Conservation (phyloP, 371 early-diverging fungal species). For the Syncephalastrum racemosum region DNA sequence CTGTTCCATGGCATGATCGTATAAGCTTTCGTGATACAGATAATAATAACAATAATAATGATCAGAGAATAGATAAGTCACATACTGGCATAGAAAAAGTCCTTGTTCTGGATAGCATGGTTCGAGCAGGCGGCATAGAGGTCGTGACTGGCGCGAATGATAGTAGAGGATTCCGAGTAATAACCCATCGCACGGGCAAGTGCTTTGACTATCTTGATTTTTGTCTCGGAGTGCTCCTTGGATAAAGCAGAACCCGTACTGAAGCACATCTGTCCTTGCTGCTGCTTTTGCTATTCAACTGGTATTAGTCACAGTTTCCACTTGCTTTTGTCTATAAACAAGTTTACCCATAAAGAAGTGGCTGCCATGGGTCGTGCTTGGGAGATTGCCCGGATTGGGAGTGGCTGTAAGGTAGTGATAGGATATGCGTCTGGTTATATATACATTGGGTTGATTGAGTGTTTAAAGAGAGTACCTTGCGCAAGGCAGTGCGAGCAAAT, state of each 20-base stretch:
- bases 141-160: slow-evolving; percentile 55
- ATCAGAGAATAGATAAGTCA: background rate
- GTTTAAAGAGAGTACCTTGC: slow-evolving; percentile 69
- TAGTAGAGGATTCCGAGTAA: slow-evolving; percentile 54
- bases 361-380: slow-evolving; percentile 8
- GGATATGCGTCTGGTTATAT: too few relatives aligned
- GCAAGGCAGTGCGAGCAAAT: slow-evolving; percentile 57
- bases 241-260: background rate
- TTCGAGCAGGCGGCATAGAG: slow-evolving; percentile 54
- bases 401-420: background rate
- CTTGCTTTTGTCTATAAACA: too few relatives aligned
- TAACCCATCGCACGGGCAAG: slow-evolving; percentile 57
- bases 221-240: slow-evolving; percentile 36
- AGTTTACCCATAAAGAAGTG: background rate
- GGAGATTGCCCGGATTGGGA: background rate
- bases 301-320: too few relatives aligned
- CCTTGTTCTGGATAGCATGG: slow-evolving; percentile 52
- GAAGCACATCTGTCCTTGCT: slow-evolving; percentile 1
- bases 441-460: too few relatives aligned
- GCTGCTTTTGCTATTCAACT: too few relatives aligned
- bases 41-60: background rate
- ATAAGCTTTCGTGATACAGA: background rate
- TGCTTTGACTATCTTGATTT: slow-evolving; percentile 46
- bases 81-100: slow-evolving; percentile 58
- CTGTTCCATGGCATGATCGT: slow-evolving; percentile 22